A percentile compares a stretch with the other conserved stretches of the same genome.
Conservation (phyloP, 1,284 basidiomycete genomes). For the Trichosporon coremiiforme region DNA sequence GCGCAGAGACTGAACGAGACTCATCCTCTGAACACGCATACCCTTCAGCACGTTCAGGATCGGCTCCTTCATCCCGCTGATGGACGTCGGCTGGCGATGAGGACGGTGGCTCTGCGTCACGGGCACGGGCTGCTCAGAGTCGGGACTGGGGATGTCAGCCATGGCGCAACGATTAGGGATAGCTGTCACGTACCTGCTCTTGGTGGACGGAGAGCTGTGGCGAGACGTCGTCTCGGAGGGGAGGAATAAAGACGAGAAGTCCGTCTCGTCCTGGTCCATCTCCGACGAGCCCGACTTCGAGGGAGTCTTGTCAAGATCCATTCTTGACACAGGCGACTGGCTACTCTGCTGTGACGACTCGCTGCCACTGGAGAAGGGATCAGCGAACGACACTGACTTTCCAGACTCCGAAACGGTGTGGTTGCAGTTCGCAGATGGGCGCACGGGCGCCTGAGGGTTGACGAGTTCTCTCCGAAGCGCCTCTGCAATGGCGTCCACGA, state of each 20-base stretch:
- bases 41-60: conserved; percentile 76
- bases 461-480: conserved; percentile 66
- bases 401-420: background rate
- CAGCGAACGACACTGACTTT: background rate
- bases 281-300: background rate
- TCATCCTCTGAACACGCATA: conserved; percentile 90
- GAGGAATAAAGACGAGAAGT: background rate
- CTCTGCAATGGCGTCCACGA: conserved; percentile 81
- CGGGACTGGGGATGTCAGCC: background rate
- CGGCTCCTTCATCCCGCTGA: conserved; percentile 70
- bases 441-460: background rate
- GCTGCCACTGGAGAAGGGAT: background rate
- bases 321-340: background rate
- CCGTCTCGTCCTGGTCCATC: background rate
- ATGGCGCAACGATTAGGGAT: no score
- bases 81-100: conserved; percentile 61
- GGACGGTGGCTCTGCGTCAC: conserved; percentile 35
- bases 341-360: background rate
- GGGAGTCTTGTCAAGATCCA: background rate
- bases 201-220: background rate
- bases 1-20: conserved; percentile 80
- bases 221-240: background rate
- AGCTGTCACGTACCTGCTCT: background rate
- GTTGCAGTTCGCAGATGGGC: background rate
- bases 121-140: conserved; percentile 19